Base-by-base conservation (phyloP, 163 green algal genomes). In the Scenedesmus sp. region DNA sequence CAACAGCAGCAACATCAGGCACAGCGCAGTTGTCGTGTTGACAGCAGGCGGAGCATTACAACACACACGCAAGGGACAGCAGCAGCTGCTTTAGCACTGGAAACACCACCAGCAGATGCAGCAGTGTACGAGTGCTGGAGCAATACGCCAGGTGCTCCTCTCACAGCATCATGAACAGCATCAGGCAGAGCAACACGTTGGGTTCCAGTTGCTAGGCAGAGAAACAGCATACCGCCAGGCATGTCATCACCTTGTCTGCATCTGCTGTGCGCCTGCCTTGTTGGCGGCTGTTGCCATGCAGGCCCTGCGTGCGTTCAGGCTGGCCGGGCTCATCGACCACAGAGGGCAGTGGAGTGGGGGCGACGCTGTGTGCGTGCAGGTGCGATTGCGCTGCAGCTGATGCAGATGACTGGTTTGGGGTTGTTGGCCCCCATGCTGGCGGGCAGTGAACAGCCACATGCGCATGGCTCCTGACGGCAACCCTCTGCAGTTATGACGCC, bases 261-360 rank as follows among this genome's bases (percentile, higher is more conserved):
- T 18, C 35, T 22, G 35, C 35, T 49, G 35, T 81, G 37, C 30
- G 10, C 42, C 42, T 59, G 24, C 9, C 1, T n/a, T 43, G 3
- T 5, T 20, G 43, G 79, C 42, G 40, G 79, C 79, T 84, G 79
- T 6, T 72, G 65, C 65, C 97, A 98, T 83, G 40, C 98, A 98
- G 92, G 93, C 96, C 16, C 82, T 93, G 15, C 90, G 95, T 0
- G 96, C 97, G 10, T 93, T 96, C 56, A 59, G 89, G 26, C 40
- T 98, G 30, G 97, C 94, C 24, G 97, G 96, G 0, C 85, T 99
- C 0, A 94, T 96, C 6, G 95, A 98, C 61, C 91, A 96, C 20
- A 35, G 91, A 15, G 96, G 96, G 33, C 81, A 87, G 5, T 99
- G 97, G 97, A 90, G 85, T 24, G 97, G 96, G 10, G 97, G 97